phyloP scores from a whole-genome alignment of 306 rosid species.

The Mimosa pudica region DNA sequence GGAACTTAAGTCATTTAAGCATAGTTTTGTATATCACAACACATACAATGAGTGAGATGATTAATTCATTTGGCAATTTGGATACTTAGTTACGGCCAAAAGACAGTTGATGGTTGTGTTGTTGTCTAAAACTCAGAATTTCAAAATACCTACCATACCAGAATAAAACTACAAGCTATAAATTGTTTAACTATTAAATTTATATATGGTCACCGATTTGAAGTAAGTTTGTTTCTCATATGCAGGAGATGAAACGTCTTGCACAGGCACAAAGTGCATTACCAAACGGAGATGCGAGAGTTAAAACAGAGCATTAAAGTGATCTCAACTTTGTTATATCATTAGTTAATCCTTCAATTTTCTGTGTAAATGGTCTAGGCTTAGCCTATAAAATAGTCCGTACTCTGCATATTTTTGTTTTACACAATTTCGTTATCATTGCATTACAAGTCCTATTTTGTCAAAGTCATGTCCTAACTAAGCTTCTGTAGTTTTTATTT shows the following conservation, averaged over 20 bases:
- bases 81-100: not conserved
- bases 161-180: not conserved
- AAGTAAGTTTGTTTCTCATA: slow-evolving; percentile 19
- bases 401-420: not conserved
- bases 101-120: no score
- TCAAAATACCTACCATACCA: not conserved
- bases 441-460: not conserved
- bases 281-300: slow-evolving; percentile 87
- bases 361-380: not conserved
- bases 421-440: not conserved
- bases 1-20: not conserved
- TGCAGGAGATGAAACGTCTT: slow-evolving; percentile 80
- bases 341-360: not conserved
- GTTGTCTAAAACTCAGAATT: no score
- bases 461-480: not conserved
- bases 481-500: not conserved
- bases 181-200: not conserved
- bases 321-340: slow-evolving; percentile 5
- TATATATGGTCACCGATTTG: slow-evolving; percentile 1
- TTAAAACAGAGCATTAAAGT: slow-evolving; percentile 63
- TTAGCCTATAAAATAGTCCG: not conserved
- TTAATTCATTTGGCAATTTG: not conserved
- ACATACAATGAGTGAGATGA: not conserved
- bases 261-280: slow-evolving; percentile 74
- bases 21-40: not conserved